Percentiles rank a stretch among this genome's conserved stretches.
Evolutionary conservation across 2,329 filamentous ascomycete species (phyloP).

Genomic region (Ophiostoma ips): DNA sequence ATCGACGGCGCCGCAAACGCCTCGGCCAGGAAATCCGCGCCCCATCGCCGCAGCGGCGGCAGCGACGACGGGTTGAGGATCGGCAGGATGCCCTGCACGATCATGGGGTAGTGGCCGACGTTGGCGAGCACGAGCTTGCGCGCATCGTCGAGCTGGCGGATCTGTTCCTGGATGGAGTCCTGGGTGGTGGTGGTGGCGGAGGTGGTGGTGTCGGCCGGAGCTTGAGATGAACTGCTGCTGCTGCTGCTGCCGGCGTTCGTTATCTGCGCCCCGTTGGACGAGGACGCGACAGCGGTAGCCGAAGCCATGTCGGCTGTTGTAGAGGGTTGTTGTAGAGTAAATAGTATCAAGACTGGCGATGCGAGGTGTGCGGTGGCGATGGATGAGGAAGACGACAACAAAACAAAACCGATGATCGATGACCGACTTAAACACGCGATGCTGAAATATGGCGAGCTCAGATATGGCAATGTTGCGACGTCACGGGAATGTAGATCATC

Average conservation of each 20-base stretch:
- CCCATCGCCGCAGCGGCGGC: slow-evolving; percentile 85
- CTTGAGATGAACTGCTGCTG: no score
- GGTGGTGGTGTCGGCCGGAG: not conserved
- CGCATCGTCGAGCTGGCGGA: slow-evolving; percentile 79
- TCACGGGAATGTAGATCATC: no score
- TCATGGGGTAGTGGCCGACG: slow-evolving; percentile 76
- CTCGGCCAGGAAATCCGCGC: slow-evolving; percentile 88
- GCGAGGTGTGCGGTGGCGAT: no score
- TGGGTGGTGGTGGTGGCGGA: not conserved
- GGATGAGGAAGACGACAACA: no score
- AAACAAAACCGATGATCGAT: no score
- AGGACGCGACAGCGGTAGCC: not conserved
- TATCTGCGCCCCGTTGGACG: not conserved
- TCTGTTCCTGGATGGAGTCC: slow-evolving; percentile 53
- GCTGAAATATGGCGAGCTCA: no score
- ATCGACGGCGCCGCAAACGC: slow-evolving; percentile 88
- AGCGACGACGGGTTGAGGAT: slow-evolving; percentile 65
- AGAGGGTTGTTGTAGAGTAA: not conserved
- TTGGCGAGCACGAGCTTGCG: slow-evolving; percentile 81
- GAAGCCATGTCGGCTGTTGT: slow-evolving; percentile 1
- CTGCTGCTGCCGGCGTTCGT: no score
- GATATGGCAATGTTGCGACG: no score
- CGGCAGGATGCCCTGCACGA: slow-evolving; percentile 84
- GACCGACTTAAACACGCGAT: no score
- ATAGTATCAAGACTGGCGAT: no score